Evolutionary conservation across 2,329 filamentous ascomycete genomes (phyloP), one percentile per base, ranked within the genome.

Genomic region (Aspergillus fischeri): DNA sequence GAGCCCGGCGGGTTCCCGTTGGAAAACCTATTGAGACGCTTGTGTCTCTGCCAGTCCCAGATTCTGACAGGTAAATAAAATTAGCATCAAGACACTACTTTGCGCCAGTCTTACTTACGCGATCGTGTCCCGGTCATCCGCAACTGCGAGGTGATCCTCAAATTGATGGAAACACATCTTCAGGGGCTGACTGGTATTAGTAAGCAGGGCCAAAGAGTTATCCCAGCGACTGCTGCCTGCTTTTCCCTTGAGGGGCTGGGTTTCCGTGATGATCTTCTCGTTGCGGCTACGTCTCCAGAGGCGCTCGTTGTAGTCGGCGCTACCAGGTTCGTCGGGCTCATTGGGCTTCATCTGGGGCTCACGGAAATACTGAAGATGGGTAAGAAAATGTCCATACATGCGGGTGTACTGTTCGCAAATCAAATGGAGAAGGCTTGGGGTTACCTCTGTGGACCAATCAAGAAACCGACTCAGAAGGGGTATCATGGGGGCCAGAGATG

Each of bases 141-240:
- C 91, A 11, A 97, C 91, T 1, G 94, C 91, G 21, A 99, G 83
- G 70, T 97, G 92, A 68, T 97, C 90, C 71, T 99, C 94, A 66
- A 97, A 99, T 71, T 99, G 94, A 75, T 99, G 94, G 73, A 97
- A 96, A 4, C 90, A 89, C 87, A 99, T 90, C 77, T 92, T 95
- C 61, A 88, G 86, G 0, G 94, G 93, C 71, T 97, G 94, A 32
- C 88, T 89, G 29, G 88, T 86, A 64, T 97, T 97, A 69, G 93
- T 92, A 70, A 97, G 86, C 60, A 96, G 88, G 20, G 89, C 88
- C 50, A 88, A 82, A 47, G 90, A 87, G 59, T 89, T 88, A 66
- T 91, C 92, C 93, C 94, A 99, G 65, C 87, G 89, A 67, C 91
- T 89, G 55, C 83, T 90, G 11, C 91, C 89, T 0, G 94, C 92